A percentile compares a stretch with the other conserved stretches of the same genome.
Evolutionary conservation across 352 stramenopile genomes (phyloP).

Genomic region (Globisporangium sylvaticum): DNA sequence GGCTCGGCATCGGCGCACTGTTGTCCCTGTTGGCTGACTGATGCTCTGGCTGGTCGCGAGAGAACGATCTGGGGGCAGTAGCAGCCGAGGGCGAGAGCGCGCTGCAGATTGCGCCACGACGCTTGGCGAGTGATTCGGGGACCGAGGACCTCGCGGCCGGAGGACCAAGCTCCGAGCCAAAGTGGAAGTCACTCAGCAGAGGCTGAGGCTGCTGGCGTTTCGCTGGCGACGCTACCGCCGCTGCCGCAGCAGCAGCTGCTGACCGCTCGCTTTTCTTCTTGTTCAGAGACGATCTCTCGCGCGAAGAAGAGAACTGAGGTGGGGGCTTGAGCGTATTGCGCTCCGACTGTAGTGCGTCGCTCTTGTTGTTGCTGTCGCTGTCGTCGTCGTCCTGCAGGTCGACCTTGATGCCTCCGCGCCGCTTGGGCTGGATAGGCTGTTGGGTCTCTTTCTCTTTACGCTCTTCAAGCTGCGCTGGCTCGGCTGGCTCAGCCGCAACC

Average conservation of each 20-base stretch:
- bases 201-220: slow-evolving; percentile 7
- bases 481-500: not conserved
- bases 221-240: not conserved
- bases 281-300: not conserved
- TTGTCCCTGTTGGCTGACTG: slow-evolving; percentile 7
- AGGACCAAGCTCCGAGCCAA: slow-evolving; percentile 20
- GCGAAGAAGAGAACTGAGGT: slow-evolving; percentile 12
- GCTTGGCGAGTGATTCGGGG: slow-evolving; percentile 22
- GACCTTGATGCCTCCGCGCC: slow-evolving; percentile 18
- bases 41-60: slow-evolving; percentile 10
- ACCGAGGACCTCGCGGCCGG: not conserved
- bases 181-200: slow-evolving; percentile 38
- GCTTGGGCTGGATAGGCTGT: slow-evolving; percentile 3
- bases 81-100: slow-evolving; percentile 12
- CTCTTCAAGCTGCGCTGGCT: not conserved
- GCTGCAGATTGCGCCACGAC: slow-evolving; percentile 10
- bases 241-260: not conserved
- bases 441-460: not conserved
- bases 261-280: slow-evolving; percentile 12
- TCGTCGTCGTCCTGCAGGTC: slow-evolving; percentile 7
- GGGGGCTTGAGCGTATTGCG: slow-evolving; percentile 3
- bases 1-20: slow-evolving; percentile 9
- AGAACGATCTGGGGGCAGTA: slow-evolving; percentile 20
- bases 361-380: not conserved
- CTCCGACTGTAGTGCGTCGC: not conserved